Evolutionary conservation across 805 yeast genomes (phyloP).

Genomic region (Cyberlindnera maclurae): DNA sequence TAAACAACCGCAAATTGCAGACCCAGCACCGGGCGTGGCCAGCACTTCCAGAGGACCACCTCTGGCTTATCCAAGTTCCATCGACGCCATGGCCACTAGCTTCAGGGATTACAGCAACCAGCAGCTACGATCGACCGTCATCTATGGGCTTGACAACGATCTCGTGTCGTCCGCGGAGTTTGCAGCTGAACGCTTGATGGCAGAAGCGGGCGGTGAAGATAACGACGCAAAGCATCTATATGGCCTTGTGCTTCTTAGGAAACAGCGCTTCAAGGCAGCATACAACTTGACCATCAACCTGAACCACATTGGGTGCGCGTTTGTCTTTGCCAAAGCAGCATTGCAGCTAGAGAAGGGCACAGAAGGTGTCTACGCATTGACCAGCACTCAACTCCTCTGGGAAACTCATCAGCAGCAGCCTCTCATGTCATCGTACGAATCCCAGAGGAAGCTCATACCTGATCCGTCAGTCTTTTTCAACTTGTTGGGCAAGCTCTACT

Average conservation of each 20-base stretch:
- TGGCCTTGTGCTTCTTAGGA: constrained; percentile 57
- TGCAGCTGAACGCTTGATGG: constrained; percentile 73
- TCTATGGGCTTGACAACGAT: constrained; percentile 68
- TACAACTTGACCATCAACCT: constrained; percentile 41
- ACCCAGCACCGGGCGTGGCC: neutral
- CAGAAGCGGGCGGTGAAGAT: constrained; percentile 39
- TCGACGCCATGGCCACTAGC: constrained; percentile 8
- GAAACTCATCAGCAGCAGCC: constrained; percentile 10
- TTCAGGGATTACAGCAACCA: constrained; percentile 24
- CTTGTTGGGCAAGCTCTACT: constrained; percentile 63
- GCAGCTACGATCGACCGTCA: constrained; percentile 49
- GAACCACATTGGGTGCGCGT: constrained; percentile 68
- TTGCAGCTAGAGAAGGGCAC: constrained; percentile 43
- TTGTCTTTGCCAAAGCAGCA: constrained; percentile 65
- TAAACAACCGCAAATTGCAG: neutral
- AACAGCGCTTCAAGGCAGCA: constrained; percentile 55
- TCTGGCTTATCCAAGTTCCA: too few relatives aligned
- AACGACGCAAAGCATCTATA: constrained; percentile 61
- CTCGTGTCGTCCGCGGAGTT: constrained; percentile 73
- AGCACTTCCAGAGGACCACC: neutral
- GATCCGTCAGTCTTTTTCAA: constrained; percentile 64
- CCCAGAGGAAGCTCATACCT: constrained; percentile 36
- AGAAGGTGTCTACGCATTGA: constrained; percentile 55
- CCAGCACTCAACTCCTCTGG: constrained; percentile 33
- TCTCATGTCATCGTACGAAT: constrained; percentile 30